Evolutionary conservation across 2,329 filamentous ascomycete species (phyloP), one percentile per base, ranked within the genome.

Genomic region (Rutstroemia sp.): DNA sequence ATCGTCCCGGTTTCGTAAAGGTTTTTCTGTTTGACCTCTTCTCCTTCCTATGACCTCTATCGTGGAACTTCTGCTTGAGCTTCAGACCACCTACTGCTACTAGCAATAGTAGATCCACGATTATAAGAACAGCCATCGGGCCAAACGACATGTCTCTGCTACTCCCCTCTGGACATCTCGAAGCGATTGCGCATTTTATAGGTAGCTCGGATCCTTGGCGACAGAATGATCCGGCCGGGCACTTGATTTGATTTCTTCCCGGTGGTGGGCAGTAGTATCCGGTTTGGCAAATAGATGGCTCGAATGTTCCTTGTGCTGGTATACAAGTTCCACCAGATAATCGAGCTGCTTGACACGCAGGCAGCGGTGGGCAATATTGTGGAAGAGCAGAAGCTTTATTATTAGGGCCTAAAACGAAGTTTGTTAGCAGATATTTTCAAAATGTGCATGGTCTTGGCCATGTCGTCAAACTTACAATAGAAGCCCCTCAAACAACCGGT

Each of bases 161-260:
- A 3, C 77, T 73, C 1, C 72, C 73, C 48, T 70, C 71, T 0
- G 74, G 75, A 56, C 79, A 82, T 4, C 65, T 60, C 34, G 77
- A 78, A 0, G 75, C 76, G 3, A 69, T 50, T 16, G 66, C 66
- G 58, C 79, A 82, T 10, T 75, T 74, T 3, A 73, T 76, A 1
- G 79, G 76, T 5, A 71, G 67, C 1, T 72, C 64, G 4, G 76
- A 73, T 5, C 79, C 79, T 0, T 73, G 72, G 30, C 77, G 78
- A 58, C 79, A 82, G 60, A 77, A 82, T 2, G 71, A 70, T 23
- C 78, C 78, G 8, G 68, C 58, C 0, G 77, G 77, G 51, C 79
- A 82, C 9, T 58, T 50, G 4, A 75, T 60, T 45, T 70, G 72
- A 54, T 74, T 62, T 44, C 67, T 73, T 9, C 75, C 75, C 2